phyloP scores from a whole-genome alignment of 2,329 filamentous ascomycete species.

The Acrocalymma vagum region DNA sequence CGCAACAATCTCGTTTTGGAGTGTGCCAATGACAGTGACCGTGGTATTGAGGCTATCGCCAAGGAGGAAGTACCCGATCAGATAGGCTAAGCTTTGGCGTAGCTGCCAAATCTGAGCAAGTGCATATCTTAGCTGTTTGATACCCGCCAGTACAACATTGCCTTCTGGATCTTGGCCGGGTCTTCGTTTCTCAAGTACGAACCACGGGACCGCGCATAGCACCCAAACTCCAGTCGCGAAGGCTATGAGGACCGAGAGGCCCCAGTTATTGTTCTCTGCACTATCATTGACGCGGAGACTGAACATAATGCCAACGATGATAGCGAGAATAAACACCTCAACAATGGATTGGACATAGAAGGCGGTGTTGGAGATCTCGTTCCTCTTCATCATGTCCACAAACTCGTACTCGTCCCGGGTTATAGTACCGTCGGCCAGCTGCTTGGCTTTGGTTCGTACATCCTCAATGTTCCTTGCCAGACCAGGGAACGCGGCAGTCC shows the following conservation, averaged over 20 bases:
- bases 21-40: constrained; percentile 71
- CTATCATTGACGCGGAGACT: constrained; percentile 67
- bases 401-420: constrained; percentile 67
- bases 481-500: constrained; percentile 70
- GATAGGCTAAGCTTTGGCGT: constrained; percentile 71
- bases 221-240: constrained; percentile 73
- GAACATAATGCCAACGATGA: constrained; percentile 56
- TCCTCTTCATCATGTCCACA: constrained; percentile 62
- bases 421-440: constrained; percentile 58
- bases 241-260: constrained; percentile 70
- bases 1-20: constrained; percentile 71
- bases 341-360: constrained; percentile 71
- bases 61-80: constrained; percentile 70
- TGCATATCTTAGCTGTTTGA: constrained; percentile 67
- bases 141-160: constrained; percentile 63
- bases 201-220: constrained; percentile 71
- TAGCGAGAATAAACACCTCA: constrained; percentile 59
- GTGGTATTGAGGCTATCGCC: constrained; percentile 77
- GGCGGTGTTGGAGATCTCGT: constrained; percentile 68
- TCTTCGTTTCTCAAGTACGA: constrained; percentile 69
- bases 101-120: constrained; percentile 68
- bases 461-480: constrained; percentile 63
- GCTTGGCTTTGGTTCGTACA: constrained; percentile 61
- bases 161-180: constrained; percentile 64
- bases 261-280: constrained; percentile 71